A percentile compares a stretch with the other conserved stretches of the same genome.
Conservation (phyloP, 108 stramenopile species). For the Cyclotella kingstonii region DNA sequence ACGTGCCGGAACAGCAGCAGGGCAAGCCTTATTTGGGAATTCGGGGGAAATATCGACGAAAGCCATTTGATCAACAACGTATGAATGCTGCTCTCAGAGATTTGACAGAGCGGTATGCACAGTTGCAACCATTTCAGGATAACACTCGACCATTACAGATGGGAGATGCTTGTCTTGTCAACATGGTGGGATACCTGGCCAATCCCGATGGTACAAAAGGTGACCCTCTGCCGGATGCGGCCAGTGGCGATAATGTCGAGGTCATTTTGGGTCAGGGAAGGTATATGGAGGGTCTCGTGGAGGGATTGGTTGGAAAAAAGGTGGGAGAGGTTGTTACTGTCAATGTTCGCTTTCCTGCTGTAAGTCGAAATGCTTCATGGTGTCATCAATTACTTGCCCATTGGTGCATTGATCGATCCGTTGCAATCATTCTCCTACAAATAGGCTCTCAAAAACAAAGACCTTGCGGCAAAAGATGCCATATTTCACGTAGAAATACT, state of each 20-base stretch:
- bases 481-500: slow-evolving; percentile 87
- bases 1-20: slow-evolving; percentile 44
- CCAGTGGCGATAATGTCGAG: slow-evolving; percentile 84
- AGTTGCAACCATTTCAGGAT: slow-evolving; percentile 57
- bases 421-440: not conserved
- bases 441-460: slow-evolving; percentile 78
- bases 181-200: slow-evolving; percentile 87
- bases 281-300: slow-evolving; percentile 87
- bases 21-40: slow-evolving; percentile 79
- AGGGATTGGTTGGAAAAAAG: slow-evolving; percentile 81
- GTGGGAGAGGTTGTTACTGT: slow-evolving; percentile 69
- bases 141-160: slow-evolving; percentile 47
- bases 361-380: too few relatives aligned
- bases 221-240: slow-evolving; percentile 80
- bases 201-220: slow-evolving; percentile 64
- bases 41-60: slow-evolving; percentile 68
- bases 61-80: slow-evolving; percentile 77
- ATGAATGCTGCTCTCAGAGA: slow-evolving; percentile 78
- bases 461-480: slow-evolving; percentile 86
- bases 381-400: not conserved
- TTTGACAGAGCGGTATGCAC: slow-evolving; percentile 77
- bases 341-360: slow-evolving; percentile 74
- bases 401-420: not conserved
- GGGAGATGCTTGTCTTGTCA: slow-evolving; percentile 83
- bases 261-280: slow-evolving; percentile 77